Base-by-base conservation (phyloP, 768 basidiomycete species). In the Rhodotorula paludigena region DNA sequence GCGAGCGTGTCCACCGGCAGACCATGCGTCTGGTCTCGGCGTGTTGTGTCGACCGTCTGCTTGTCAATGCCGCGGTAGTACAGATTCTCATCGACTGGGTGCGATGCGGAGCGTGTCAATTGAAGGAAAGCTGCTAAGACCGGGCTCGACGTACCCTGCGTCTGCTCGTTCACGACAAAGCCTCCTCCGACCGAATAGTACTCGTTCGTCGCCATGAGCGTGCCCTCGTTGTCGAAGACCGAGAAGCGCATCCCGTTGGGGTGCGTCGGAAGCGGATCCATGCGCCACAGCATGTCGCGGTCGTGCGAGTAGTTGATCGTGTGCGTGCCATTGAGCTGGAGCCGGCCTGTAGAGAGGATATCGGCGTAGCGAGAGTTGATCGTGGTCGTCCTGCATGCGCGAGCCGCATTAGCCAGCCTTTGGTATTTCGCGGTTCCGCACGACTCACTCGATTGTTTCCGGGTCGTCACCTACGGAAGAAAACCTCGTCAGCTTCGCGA, bases 21-120 rank as follows among this genome's bases (percentile, higher is more conserved):
- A 11, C 74, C 77, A 56, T 77, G 77, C 15, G 71, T 64, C 48
- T 78, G 75, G 33, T 78, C 74, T 23, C 76, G 80, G 44, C 93
- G 84, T 41, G 91, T 87, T 23, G 85, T 85, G 65, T 91, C 89
- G 8, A 92, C 92, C 16, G 80, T 81, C 60, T 82, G 81, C 79
- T 93, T 92, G 78, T 92, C 85, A 35, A 93, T 89, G 25, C 89
- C 86, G 78, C 90, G 91, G 82, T 96, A 97, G 77, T 90, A 97
- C 68, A 96, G 76, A 76, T 97, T 97, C 80, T 97, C 93, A 73
- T 68, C 69, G 42, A 72, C 68, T 69, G 33, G n/a, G 2, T 18
- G 25, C 21, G 20, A 38, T 15, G 5, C 3, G 36, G 2, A 45
- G 15, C 12, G n/a, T n/a, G n/a, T n/a, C n/a, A n/a, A n/a, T n/a